phyloP scores from a whole-genome alignment of 176 grass and related monocot genomes.

The Musa troglodytarum region DNA sequence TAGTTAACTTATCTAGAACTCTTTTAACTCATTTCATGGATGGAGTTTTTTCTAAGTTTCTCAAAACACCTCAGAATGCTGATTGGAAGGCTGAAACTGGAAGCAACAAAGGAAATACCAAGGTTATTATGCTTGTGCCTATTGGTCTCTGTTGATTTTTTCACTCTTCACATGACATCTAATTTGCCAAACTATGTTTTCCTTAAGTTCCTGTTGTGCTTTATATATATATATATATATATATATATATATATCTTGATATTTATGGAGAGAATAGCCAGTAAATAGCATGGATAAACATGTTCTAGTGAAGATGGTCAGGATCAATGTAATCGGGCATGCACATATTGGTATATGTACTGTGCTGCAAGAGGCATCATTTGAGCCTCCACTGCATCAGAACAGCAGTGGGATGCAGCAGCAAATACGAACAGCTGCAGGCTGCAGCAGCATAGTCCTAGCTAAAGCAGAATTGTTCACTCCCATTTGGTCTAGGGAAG shows the following conservation, averaged over 20 bases:
- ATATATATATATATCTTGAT: not conserved
- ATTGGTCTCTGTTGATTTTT: slow-evolving; percentile 1
- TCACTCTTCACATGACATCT: not conserved
- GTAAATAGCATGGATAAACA: not conserved
- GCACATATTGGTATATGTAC: too few relatives aligned
- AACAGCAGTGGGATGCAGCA: too few relatives aligned
- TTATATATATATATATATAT: not conserved
- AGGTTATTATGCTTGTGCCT: slow-evolving; percentile 37
- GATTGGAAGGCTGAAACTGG: slow-evolving; percentile 64
- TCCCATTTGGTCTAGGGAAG: too few relatives aligned
- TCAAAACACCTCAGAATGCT: slow-evolving; percentile 52
- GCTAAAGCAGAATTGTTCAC: too few relatives aligned
- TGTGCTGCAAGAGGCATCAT: too few relatives aligned
- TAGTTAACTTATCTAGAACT: slow-evolving; percentile 25
- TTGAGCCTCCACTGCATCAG: too few relatives aligned
- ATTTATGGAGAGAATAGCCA: not conserved
- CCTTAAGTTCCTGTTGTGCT: not conserved
- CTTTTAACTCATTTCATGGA: slow-evolving; percentile 7
- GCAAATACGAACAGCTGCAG: too few relatives aligned
- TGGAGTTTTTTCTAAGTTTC: slow-evolving; percentile 22
- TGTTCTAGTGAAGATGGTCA: too few relatives aligned
- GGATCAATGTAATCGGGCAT: too few relatives aligned
- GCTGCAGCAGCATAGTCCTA: too few relatives aligned
- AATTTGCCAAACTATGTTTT: not conserved
- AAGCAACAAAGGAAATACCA: slow-evolving; percentile 52